Base-by-base conservation (phyloP, 192 early-diverging fungal species). In the Podila horticola region DNA sequence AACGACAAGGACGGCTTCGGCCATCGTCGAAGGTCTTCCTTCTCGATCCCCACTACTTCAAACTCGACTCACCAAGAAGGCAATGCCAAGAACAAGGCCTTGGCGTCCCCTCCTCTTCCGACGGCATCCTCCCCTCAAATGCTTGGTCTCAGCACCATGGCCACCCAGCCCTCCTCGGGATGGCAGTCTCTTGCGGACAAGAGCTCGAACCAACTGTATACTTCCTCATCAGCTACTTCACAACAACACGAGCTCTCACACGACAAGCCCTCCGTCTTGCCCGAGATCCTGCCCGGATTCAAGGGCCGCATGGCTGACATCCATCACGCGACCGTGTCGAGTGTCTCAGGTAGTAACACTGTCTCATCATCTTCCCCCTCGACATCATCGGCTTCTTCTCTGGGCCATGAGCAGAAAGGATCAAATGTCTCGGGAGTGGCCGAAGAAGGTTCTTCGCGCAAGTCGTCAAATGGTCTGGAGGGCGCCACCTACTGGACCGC, bases 241-340 rank as follows among this genome's bases (percentile, higher is more conserved):
- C n/a, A n/a, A 26, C 36, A 36, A 20, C 75, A 72, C 59, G 70
- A 72, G 33, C n/a, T 36, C 31, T 33, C 57, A 31, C 75, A 79
- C 34, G 75, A 71, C 33, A 71, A 68, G 61, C 69, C 58, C 8
- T 79, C 75, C 3, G 70, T 79, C 58, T 29, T 79, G 66, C 75
- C 75, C 10, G 75, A 72, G 51, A 79, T 79, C 61, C 51, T 79
- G 4, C 75, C 75, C 1, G 75, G 75, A 5, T 79, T 79, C 52
- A 79, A 58, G 52, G 58, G 55, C 41, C 34, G 75, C 34, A 67
- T 79, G 64, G 75, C 75, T 0, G 75, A 79, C 58, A 79, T 79
- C 26, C 75, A 79, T 59, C 75, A 79, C 49, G 58, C 69, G 20
- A 68, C 70, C 0, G 30, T 67, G 11, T 67, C 65, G 19, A 79